phyloP scores from a whole-genome alignment of 2,329 filamentous ascomycete species.

The Fusarium verticillioides region DNA sequence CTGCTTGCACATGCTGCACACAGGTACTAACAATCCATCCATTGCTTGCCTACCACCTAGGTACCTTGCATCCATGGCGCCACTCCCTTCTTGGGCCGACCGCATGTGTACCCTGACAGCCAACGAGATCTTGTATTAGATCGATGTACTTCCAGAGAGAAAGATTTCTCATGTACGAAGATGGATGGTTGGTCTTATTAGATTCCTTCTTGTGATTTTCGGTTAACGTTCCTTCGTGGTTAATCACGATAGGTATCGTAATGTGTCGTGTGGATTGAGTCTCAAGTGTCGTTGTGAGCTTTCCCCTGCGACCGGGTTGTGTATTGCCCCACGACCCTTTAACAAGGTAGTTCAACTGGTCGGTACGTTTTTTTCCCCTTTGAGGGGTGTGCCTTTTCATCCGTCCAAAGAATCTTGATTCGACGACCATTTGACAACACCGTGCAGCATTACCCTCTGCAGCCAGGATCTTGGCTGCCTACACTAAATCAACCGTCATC shows the following conservation, averaged over 20 bases:
- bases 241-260: not conserved
- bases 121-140: not conserved
- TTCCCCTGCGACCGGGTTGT: conserved; percentile 24
- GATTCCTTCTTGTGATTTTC: not conserved
- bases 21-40: not conserved
- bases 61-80: conserved; percentile 17
- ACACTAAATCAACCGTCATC: conserved; percentile 6
- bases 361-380: not conserved
- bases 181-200: not conserved
- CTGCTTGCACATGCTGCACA: not conserved
- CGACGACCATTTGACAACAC: conserved; percentile 43
- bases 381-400: conserved; percentile 37
- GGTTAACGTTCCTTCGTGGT: not conserved
- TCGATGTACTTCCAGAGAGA: not conserved
- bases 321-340: conserved; percentile 39
- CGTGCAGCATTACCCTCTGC: conserved; percentile 33
- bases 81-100: conserved; percentile 20
- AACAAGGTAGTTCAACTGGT: conserved; percentile 4
- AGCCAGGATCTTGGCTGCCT: conserved; percentile 15
- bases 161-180: not conserved
- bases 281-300: conserved; percentile 18
- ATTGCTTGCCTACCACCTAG: not conserved
- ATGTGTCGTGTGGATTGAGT: conserved; percentile 9
- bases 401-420: conserved; percentile 43
- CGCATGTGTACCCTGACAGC: conserved; percentile 8